phyloP scores from a whole-genome alignment of 2,329 filamentous ascomycete species.

The Cytospora schulzeri region DNA sequence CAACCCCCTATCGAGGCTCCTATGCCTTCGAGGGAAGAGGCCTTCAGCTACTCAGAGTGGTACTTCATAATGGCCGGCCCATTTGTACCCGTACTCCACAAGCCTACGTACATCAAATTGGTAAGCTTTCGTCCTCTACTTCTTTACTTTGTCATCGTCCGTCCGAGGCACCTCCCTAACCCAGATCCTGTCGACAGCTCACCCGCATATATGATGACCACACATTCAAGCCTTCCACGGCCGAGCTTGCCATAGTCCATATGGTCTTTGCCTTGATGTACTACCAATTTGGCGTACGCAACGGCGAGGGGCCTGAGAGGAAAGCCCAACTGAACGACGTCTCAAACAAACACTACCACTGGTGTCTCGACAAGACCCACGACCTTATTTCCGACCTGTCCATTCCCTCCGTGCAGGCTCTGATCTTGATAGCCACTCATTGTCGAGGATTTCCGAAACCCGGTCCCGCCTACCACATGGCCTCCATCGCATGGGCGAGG shows the following conservation, averaged over 20 bases:
- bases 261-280: slow-evolving; percentile 80
- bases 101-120: slow-evolving; percentile 69
- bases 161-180: background rate
- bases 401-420: slow-evolving; percentile 69
- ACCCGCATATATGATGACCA: slow-evolving; percentile 71
- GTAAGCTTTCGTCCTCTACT: slow-evolving; percentile 47
- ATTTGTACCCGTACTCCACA: slow-evolving; percentile 77
- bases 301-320: slow-evolving; percentile 57
- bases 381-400: slow-evolving; percentile 64
- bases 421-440: slow-evolving; percentile 72
- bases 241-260: slow-evolving; percentile 72
- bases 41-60: slow-evolving; percentile 71
- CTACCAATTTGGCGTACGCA: slow-evolving; percentile 75
- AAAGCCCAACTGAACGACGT: slow-evolving; percentile 60
- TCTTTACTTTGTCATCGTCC: slow-evolving; percentile 12
- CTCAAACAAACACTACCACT: slow-evolving; percentile 80
- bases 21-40: slow-evolving; percentile 65
- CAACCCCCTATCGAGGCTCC: slow-evolving; percentile 59
- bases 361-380: slow-evolving; percentile 68
- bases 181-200: slow-evolving; percentile 46
- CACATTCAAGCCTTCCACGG: slow-evolving; percentile 59
- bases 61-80: slow-evolving; percentile 73
- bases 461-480: slow-evolving; percentile 70
- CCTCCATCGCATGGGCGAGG: slow-evolving; percentile 64
- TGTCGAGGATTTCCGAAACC: slow-evolving; percentile 79